phyloP scores from a whole-genome alignment of 2,329 filamentous ascomycete species.

The Verticillium dahliae region DNA sequence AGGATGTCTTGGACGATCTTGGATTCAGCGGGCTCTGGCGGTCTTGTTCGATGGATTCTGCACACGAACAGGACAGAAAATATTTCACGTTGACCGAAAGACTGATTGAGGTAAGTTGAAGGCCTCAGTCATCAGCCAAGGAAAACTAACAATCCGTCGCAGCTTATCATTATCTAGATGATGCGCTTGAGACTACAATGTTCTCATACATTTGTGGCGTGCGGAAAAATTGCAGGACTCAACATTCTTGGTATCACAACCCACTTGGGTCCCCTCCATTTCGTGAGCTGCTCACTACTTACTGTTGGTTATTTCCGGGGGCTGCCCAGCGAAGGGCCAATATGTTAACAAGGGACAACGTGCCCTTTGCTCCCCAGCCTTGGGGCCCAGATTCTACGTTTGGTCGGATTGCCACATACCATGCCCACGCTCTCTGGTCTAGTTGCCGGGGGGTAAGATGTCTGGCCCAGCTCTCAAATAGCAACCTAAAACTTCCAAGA shows the following conservation, averaged over 20 bases:
- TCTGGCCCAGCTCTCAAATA: slow-evolving; percentile 70
- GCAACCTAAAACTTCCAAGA: slow-evolving; percentile 62
- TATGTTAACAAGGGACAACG: slow-evolving; percentile 60
- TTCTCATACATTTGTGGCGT: too few species aligned
- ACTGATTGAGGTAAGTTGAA: slow-evolving; percentile 49
- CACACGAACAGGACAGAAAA: slow-evolving; percentile 42
- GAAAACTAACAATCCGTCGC: background rate
- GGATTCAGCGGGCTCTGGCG: slow-evolving; percentile 60
- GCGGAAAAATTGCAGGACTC: too few species aligned
- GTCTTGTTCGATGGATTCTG: slow-evolving; percentile 43
- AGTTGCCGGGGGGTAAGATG: slow-evolving; percentile 59
- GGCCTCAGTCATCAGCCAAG: background rate
- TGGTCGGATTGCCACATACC: slow-evolving; percentile 73
- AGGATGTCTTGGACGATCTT: slow-evolving; percentile 49
- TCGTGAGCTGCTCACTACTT: too few species aligned
- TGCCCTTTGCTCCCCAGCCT: slow-evolving; percentile 80
- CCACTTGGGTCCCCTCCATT: too few species aligned
- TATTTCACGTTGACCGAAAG: slow-evolving; percentile 51
- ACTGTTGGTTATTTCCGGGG: too few species aligned
- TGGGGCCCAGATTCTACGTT: slow-evolving; percentile 66
- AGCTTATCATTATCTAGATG: background rate
- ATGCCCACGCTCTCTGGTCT: slow-evolving; percentile 70
- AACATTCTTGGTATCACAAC: too few species aligned
- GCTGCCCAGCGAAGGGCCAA: slow-evolving; percentile 41
- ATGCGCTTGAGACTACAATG: background rate